phyloP scores from a whole-genome alignment of 2,329 filamentous ascomycete species.

The Graphiopsis chlorocephala region DNA sequence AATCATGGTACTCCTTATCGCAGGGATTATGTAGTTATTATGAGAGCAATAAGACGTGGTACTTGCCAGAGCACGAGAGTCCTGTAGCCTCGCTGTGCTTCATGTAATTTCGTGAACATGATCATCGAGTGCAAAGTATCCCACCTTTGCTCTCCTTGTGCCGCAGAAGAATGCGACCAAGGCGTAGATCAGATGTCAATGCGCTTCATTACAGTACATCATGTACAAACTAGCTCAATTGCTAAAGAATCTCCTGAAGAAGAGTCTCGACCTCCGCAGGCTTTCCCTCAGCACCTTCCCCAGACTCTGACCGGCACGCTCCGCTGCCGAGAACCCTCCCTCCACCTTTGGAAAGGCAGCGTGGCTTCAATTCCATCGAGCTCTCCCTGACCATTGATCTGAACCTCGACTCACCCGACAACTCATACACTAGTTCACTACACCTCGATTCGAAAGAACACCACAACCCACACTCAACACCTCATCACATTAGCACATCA shows the following conservation, averaged over 20 bases:
- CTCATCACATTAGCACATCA: neutral
- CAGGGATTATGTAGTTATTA: neutral
- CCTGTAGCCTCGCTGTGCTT: neutral
- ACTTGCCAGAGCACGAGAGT: neutral
- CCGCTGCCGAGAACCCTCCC: neutral
- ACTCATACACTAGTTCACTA: neutral
- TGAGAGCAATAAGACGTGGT: neutral
- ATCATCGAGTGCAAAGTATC: neutral
- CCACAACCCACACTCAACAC: neutral
- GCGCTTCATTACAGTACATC: neutral
- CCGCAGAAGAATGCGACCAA: neutral
- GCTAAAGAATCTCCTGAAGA: neutral
- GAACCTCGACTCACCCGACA: neutral
- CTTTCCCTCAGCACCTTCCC: neutral
- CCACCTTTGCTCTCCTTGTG: neutral
- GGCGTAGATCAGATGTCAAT: neutral
- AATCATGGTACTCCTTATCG: neutral
- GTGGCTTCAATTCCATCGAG: slow-evolving; percentile 10
- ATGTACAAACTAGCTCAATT: neutral
- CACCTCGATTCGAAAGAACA: neutral
- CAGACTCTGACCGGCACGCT: neutral
- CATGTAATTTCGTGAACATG: neutral
- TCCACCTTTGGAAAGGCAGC: slow-evolving; percentile 3
- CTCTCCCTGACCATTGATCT: slow-evolving; percentile 9
- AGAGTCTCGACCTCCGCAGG: slow-evolving; percentile 1